Percentiles rank a stretch among this genome's conserved stretches.
phyloP scores from a whole-genome alignment of 148 eudicot genomes.

The Chenopodium suecicum region DNA sequence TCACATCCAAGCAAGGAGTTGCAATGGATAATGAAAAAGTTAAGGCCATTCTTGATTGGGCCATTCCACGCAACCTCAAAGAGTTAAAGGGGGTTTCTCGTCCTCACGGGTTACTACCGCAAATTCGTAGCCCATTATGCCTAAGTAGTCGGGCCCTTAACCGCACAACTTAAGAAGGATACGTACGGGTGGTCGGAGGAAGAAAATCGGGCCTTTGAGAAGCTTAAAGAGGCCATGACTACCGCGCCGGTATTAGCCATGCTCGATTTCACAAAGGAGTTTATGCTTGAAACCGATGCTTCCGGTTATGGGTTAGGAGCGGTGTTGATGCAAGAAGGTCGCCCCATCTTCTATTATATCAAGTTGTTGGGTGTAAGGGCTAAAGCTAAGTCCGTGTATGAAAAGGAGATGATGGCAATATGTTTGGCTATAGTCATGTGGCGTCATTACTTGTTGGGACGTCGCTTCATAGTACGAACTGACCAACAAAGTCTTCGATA shows the following conservation, averaged over 20 bases:
- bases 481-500: not conserved
- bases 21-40: not conserved
- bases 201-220: fast-evolving
- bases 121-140: not conserved
- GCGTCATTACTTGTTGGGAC: not conserved
- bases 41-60: not conserved
- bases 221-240: not conserved
- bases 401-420: not conserved
- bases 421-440: not conserved
- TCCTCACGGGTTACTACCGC: not conserved
- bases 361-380: not conserved
- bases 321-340: not conserved
- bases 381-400: not conserved
- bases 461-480: not conserved
- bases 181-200: not conserved
- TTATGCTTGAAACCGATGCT: not conserved
- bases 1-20: not conserved
- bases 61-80: not conserved
- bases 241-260: not conserved
- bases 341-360: not conserved
- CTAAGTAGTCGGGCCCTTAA: not conserved
- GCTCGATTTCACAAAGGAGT: not conserved
- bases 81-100: not conserved
- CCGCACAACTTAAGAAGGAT: not conserved
- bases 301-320: not conserved